Percentiles rank a stretch among this genome's conserved stretches.
These are phyloP conservation scores for Rosa hybrid DNA, from an alignment of 331 rosid species.

Conservation along the genomic window DNA sequence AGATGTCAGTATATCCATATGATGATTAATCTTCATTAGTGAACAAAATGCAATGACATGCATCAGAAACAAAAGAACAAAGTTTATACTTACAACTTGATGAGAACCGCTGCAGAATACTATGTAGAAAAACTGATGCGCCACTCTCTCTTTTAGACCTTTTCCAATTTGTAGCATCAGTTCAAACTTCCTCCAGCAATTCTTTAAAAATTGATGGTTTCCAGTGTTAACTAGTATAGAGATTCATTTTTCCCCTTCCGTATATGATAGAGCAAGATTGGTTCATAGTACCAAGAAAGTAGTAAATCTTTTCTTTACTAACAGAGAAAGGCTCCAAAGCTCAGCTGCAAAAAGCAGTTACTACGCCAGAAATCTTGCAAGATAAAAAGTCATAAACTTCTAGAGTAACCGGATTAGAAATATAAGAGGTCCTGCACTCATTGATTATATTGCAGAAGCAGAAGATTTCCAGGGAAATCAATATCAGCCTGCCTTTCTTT, in stretches of 20 bases:
- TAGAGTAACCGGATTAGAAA: background rate
- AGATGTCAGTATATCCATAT: background rate
- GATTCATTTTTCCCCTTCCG: background rate
- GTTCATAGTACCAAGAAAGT: background rate
- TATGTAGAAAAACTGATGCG: background rate
- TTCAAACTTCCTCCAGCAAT: background rate
- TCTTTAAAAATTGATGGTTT: slow-evolving; percentile 7
- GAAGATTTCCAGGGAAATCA: background rate
- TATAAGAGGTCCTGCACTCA: background rate
- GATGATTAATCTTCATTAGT: background rate
- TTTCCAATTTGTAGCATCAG: background rate
- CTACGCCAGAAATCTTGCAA: background rate
- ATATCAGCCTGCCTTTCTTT: background rate
- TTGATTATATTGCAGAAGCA: background rate
- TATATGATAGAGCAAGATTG: background rate
- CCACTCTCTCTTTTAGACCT: background rate
- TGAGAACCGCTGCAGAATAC: background rate
- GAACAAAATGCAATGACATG: background rate
- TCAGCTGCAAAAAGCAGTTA: background rate
- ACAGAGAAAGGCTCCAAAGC: background rate
- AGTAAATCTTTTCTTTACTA: background rate
- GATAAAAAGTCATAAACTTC: background rate
- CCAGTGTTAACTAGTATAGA: background rate
- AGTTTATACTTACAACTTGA: background rate
- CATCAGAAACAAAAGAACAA: background rate